A percentile compares a stretch with the other conserved stretches of the same genome.
phyloP scores from a whole-genome alignment of 1,139 yeast genomes.

The Scheffersomyces insectosa region DNA sequence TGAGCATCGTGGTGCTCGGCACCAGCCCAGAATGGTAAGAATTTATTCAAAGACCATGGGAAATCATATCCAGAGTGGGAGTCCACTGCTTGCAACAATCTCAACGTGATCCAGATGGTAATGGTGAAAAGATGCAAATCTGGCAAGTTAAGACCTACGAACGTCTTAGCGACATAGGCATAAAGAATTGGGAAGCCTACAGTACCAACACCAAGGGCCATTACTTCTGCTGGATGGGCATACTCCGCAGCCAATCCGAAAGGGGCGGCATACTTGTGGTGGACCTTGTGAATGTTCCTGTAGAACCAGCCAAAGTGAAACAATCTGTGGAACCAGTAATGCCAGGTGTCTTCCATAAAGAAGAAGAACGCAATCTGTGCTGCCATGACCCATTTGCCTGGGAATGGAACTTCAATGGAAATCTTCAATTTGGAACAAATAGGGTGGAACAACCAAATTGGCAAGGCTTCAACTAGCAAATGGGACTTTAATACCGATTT shows the following conservation, averaged over 20 bases:
- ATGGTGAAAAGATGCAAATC: constrained; percentile 83
- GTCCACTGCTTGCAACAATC: constrained; percentile 93
- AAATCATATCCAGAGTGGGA: constrained; percentile 97
- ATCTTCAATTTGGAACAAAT: constrained; percentile 77
- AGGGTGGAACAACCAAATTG: constrained; percentile 96
- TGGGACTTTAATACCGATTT: constrained; percentile 82
- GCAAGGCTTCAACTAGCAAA: constrained; percentile 88
- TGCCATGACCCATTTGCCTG: constrained; percentile 55
- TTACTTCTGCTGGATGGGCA: constrained; percentile 93
- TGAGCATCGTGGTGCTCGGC: constrained; percentile 98
- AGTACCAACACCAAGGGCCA: constrained; percentile 88
- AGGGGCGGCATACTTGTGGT: constrained; percentile 96
- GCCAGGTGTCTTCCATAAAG: constrained; percentile 91
- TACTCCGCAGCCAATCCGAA: constrained; percentile 96
- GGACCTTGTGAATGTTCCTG: constrained; percentile 92
- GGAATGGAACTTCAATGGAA: constrained; percentile 80
- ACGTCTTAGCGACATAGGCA: constrained; percentile 34
- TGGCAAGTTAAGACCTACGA: constrained; percentile 51
- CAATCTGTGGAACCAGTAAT: constrained; percentile 88
- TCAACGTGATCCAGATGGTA: constrained; percentile 80
- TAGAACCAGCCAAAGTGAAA: constrained; percentile 85
- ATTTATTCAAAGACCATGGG: constrained; percentile 92
- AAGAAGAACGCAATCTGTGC: constrained; percentile 74
- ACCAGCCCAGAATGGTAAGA: constrained; percentile 96
- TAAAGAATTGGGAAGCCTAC: constrained; percentile 85